Evolutionary conservation across 768 basidiomycete species (phyloP).

Genomic region (Kwoniella botswanensis): DNA sequence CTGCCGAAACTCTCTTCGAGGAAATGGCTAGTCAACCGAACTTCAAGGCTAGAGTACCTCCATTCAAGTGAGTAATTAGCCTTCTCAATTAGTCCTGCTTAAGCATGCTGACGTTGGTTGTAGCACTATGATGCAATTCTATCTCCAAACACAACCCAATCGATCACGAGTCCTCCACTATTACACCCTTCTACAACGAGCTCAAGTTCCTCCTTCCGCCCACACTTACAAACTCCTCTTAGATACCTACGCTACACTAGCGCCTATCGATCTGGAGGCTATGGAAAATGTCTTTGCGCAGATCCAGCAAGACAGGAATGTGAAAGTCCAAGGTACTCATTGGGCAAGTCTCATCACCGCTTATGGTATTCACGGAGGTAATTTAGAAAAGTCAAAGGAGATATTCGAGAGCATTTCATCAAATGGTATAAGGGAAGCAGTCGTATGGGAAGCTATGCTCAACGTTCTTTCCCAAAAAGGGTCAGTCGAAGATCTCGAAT

Average conservation of each 20-base stretch:
- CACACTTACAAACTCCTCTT: conserved; percentile 97
- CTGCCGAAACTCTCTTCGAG: conserved; percentile 79
- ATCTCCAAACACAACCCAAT: conserved; percentile 86
- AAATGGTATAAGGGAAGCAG: conserved; percentile 69
- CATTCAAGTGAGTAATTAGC: conserved; percentile 71
- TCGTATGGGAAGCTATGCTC: conserved; percentile 87
- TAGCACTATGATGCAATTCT: conserved; percentile 88
- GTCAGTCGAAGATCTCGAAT: conserved; percentile 74
- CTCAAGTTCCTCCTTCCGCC: conserved; percentile 73
- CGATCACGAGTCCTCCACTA: conserved; percentile 76
- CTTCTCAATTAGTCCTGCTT: not conserved
- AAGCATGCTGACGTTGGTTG: conserved; percentile 11
- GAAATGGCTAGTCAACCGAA: conserved; percentile 78
- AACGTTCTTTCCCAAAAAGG: conserved; percentile 80
- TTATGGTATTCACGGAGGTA: conserved; percentile 76
- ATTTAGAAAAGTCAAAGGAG: conserved; percentile 75
- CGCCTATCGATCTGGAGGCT: conserved; percentile 73
- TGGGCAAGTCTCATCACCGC: conserved; percentile 89
- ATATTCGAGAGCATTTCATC: conserved; percentile 76
- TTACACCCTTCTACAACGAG: conserved; percentile 69
- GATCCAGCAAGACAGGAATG: conserved; percentile 63
- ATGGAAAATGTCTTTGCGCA: conserved; percentile 74
- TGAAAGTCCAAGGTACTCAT: conserved; percentile 67
- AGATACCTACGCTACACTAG: conserved; percentile 83
- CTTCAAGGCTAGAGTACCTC: conserved; percentile 88